These are phyloP conservation scores for Pseudogymnoascus sp. DNA, from an alignment of 2,329 filamentous ascomycete species.

Conservation along the genomic window DNA sequence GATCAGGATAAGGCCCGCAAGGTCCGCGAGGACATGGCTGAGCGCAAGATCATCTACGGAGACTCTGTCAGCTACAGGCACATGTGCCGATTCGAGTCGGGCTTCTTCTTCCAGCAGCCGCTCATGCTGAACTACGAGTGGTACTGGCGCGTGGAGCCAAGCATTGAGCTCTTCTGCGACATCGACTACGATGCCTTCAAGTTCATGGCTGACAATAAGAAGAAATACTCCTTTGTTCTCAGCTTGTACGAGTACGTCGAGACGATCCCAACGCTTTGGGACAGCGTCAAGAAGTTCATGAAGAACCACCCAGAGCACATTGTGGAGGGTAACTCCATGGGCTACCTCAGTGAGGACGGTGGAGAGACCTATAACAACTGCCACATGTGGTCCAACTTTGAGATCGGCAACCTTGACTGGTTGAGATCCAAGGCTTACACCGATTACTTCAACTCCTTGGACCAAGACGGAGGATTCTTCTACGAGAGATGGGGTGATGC, in stretches of 20 bases:
- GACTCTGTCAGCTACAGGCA: slow-evolving; percentile 96
- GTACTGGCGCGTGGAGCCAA: slow-evolving; percentile 99
- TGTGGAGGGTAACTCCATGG: slow-evolving; percentile 74
- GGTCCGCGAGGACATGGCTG: slow-evolving; percentile 88
- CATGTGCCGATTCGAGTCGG: slow-evolving; percentile 99
- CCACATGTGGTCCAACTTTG: slow-evolving; percentile 99
- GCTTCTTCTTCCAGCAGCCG: slow-evolving; percentile 96
- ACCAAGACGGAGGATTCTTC: slow-evolving; percentile 92
- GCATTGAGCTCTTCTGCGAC: slow-evolving; percentile 93
- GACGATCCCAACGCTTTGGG: slow-evolving; percentile 90
- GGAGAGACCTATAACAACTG: slow-evolving; percentile 94
- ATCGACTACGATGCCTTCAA: slow-evolving; percentile 94
- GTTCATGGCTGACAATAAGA: slow-evolving; percentile 89
- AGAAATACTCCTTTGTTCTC: slow-evolving; percentile 96
- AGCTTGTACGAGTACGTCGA: slow-evolving; percentile 95
- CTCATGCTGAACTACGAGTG: slow-evolving; percentile 96
- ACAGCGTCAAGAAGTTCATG: slow-evolving; percentile 91
- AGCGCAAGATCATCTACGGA: slow-evolving; percentile 95
- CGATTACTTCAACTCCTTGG: slow-evolving; percentile 84
- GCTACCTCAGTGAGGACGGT: slow-evolving; percentile 82
- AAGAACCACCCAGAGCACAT: slow-evolving; percentile 84
- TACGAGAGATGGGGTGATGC: slow-evolving; percentile 98
- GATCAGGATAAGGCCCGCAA: slow-evolving; percentile 88
- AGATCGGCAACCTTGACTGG: slow-evolving; percentile 91
- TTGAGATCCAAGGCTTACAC: slow-evolving; percentile 80